Evolutionary conservation across 2,329 filamentous ascomycete species (phyloP).

Genomic region (Alternaria metachromatica): DNA sequence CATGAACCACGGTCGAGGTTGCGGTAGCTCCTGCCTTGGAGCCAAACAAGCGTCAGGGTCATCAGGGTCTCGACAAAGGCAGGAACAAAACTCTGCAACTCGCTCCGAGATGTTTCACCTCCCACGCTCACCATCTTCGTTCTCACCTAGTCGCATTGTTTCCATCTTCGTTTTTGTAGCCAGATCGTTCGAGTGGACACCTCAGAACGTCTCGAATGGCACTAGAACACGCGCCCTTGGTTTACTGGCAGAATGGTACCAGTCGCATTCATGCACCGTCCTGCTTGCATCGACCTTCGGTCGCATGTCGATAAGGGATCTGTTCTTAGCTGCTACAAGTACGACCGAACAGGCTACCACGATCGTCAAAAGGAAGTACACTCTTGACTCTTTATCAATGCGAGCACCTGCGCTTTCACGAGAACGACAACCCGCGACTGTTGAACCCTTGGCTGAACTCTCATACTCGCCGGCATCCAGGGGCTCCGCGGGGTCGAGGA

Average conservation of each 20-base stretch:
- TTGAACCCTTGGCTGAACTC: neutral
- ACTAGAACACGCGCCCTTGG: neutral
- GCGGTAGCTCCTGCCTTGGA: neutral
- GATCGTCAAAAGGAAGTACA: neutral
- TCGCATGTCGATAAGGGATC: neutral
- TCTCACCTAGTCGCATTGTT: neutral
- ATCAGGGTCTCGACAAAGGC: neutral
- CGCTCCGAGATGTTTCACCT: neutral
- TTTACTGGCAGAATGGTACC: neutral
- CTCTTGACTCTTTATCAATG: slow-evolving; percentile 3
- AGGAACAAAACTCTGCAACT: neutral
- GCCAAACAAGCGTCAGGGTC: neutral
- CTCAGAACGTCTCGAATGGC: neutral
- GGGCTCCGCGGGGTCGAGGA: neutral
- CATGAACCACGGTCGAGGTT: neutral
- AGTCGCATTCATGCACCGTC: neutral
- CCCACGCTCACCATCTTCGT: neutral
- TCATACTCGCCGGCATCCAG: neutral
- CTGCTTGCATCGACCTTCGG: neutral
- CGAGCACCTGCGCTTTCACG: neutral
- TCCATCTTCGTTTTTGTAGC: neutral
- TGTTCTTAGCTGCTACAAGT: neutral
- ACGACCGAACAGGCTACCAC: neutral
- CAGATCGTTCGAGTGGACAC: neutral
- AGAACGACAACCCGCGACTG: neutral